These are phyloP conservation scores for Yamadazyma atmosphaerica DNA, from an alignment of 1,139 yeast genomes.

Conservation along the genomic window DNA sequence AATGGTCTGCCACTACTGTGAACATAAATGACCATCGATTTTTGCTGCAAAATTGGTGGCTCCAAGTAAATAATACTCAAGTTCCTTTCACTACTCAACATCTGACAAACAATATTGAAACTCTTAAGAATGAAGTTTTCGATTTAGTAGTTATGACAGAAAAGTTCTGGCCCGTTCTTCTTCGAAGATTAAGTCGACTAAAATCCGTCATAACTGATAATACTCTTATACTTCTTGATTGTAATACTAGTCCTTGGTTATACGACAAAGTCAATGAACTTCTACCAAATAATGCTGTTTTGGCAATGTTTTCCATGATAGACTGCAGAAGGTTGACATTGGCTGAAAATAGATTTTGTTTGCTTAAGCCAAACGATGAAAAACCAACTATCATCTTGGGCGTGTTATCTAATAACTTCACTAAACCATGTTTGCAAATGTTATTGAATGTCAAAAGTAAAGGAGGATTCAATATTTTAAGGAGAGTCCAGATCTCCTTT, in stretches of 20 bases:
- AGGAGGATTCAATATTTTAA: too few species aligned
- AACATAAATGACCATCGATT: conserved; percentile 7
- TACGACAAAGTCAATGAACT: conserved; percentile 9
- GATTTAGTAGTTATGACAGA: conserved; percentile 14
- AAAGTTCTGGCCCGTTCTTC: conserved; percentile 8
- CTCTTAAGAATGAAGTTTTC: conserved; percentile 4
- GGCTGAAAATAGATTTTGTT: conserved; percentile 9
- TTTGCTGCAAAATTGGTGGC: conserved; percentile 4
- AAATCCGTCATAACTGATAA: conserved; percentile 5
- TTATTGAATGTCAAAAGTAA: conserved; percentile 2
- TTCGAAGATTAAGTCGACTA: conserved; percentile 6
- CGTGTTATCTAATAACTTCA: conserved; percentile 3
- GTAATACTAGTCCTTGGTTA: conserved; percentile 19
- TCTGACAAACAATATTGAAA: conserved; percentile 6
- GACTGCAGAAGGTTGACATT: conserved; percentile 17
- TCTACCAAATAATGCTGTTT: conserved; percentile 11
- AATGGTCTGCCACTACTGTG: conserved; percentile 7
- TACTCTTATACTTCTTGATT: conserved; percentile 18
- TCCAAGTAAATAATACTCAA: conserved; percentile 2
- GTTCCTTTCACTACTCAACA: not conserved
- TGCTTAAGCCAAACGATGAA: conserved; percentile 6
- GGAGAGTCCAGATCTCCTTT: too few species aligned
- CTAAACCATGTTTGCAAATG: not conserved
- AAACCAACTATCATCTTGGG: conserved; percentile 8
- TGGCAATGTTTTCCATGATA: conserved; percentile 16